phyloP scores from a whole-genome alignment of 441 rosid species.

The Erodium trifolium region DNA sequence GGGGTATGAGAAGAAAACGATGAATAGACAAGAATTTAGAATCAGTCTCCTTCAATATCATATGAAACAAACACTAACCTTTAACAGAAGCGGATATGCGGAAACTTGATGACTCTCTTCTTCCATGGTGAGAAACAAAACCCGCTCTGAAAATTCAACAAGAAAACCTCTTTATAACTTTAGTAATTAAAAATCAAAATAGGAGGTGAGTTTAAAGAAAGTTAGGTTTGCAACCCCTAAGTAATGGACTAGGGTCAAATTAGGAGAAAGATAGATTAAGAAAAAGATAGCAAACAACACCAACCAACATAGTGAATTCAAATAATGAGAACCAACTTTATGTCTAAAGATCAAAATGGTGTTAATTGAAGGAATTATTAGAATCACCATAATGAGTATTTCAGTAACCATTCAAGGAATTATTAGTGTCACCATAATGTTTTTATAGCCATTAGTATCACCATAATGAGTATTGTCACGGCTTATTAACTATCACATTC shows the following conservation, averaged over 20 bases:
- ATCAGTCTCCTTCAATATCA: not conserved
- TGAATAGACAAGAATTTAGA: not conserved
- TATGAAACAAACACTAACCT: slow-evolving; percentile 26
- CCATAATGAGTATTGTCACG: not conserved
- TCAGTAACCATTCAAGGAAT: too few relatives aligned
- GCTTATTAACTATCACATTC: not conserved
- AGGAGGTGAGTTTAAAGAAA: not conserved
- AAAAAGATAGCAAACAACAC: not conserved
- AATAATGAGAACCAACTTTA: too few relatives aligned
- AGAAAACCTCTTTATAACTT: not conserved
- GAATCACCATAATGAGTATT: too few relatives aligned
- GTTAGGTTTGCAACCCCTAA: not conserved
- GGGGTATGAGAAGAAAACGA: slow-evolving; percentile 9
- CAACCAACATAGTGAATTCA: not conserved
- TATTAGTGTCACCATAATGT: not conserved
- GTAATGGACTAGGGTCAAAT: not conserved
- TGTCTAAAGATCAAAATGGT: too few relatives aligned
- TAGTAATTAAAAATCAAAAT: not conserved
- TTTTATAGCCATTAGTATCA: too few relatives aligned
- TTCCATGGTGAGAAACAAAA: slow-evolving; percentile 18
- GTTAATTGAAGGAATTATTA: too few relatives aligned
- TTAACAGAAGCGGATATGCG: slow-evolving; percentile 32
- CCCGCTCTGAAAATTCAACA: slow-evolving; percentile 26
- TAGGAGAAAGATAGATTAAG: not conserved
- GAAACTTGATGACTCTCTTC: slow-evolving; percentile 22